Conservation (phyloP, 2,329 filamentous ascomycete genomes). For the Coniella lustricola region DNA sequence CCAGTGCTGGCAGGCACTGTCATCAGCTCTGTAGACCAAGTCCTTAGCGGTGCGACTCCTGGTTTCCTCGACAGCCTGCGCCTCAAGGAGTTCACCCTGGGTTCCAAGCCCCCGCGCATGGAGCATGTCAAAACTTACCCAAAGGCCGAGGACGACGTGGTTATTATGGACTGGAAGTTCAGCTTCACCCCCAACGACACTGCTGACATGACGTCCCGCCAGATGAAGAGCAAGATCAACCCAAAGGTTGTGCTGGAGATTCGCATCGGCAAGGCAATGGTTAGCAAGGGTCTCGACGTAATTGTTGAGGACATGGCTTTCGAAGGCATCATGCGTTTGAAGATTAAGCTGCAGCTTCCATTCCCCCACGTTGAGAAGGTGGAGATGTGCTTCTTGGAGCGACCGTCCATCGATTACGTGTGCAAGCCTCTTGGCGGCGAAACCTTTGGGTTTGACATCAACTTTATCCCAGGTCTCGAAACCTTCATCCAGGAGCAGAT, state of each 20-base stretch:
- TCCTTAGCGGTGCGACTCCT: slow-evolving; percentile 85
- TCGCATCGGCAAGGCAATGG: slow-evolving; percentile 87
- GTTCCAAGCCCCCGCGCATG: slow-evolving; percentile 89
- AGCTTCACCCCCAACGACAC: slow-evolving; percentile 97
- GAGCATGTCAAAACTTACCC: slow-evolving; percentile 98
- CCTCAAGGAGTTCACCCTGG: slow-evolving; percentile 87
- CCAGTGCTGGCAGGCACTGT: slow-evolving; percentile 88
- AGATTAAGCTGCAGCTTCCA: slow-evolving; percentile 92
- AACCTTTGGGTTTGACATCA: slow-evolving; percentile 95
- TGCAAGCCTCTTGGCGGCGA: slow-evolving; percentile 97
- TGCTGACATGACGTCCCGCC: slow-evolving; percentile 80
- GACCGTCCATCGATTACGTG: slow-evolving; percentile 88
- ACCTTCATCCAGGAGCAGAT: slow-evolving; percentile 93
- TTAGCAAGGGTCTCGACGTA: slow-evolving; percentile 93
- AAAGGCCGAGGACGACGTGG: slow-evolving; percentile 87
- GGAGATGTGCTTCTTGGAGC: slow-evolving; percentile 89
- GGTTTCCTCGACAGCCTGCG: slow-evolving; percentile 89
- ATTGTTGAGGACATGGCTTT: slow-evolving; percentile 98
- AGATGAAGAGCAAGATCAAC: slow-evolving; percentile 93
- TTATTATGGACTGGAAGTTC: slow-evolving; percentile 99
- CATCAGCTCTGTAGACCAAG: slow-evolving; percentile 90
- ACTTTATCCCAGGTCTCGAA: slow-evolving; percentile 94
- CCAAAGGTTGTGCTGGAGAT: slow-evolving; percentile 95
- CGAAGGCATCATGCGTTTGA: slow-evolving; percentile 90
- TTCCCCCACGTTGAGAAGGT: slow-evolving; percentile 94